Conservation (phyloP, 192 early-diverging fungal genomes). For the Kappamyces sp. region DNA sequence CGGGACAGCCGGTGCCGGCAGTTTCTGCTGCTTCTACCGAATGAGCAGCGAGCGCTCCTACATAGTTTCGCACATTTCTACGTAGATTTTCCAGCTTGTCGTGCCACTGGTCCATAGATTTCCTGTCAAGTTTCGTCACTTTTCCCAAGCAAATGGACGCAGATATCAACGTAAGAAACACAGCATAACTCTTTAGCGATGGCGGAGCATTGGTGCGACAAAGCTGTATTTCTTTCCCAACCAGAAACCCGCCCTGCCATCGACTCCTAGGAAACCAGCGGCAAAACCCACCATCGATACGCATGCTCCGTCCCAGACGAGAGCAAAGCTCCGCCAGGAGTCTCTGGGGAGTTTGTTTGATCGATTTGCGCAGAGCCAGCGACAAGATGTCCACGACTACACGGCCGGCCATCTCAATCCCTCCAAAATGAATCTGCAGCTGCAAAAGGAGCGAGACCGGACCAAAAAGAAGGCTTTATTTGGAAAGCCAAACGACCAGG, state of each 20-base stretch:
- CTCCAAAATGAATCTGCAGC: slow-evolving; percentile 26
- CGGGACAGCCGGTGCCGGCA: not conserved
- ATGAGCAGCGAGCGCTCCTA: not conserved
- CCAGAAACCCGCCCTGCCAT: not conserved
- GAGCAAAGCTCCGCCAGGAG: slow-evolving; percentile 11
- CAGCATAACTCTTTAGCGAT: slow-evolving; percentile 11
- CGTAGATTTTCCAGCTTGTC: not conserved
- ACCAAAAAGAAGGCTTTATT: not conserved
- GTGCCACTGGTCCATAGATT: not conserved
- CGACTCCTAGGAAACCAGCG: slow-evolving; percentile 2
- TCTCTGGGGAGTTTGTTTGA: slow-evolving; percentile 3
- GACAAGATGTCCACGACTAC: slow-evolving; percentile 5
- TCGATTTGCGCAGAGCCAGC: slow-evolving; percentile 2
- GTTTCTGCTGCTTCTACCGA: not conserved
- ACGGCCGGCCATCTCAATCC: slow-evolving; percentile 37
- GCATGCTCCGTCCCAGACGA: not conserved
- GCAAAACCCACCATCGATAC: not conserved
- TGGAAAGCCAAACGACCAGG: slow-evolving; percentile 2
- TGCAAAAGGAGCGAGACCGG: not conserved
- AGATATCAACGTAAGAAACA: slow-evolving; percentile 8
- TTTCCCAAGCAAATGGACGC: slow-evolving; percentile 9
- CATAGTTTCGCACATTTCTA: not conserved
- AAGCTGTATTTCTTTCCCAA: slow-evolving; percentile 5
- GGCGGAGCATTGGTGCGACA: slow-evolving; percentile 11
- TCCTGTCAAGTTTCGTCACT: slow-evolving; percentile 8